Base-by-base conservation (phyloP, 371 early-diverging fungal genomes). In the Thermomucor indicae-seudaticae region DNA sequence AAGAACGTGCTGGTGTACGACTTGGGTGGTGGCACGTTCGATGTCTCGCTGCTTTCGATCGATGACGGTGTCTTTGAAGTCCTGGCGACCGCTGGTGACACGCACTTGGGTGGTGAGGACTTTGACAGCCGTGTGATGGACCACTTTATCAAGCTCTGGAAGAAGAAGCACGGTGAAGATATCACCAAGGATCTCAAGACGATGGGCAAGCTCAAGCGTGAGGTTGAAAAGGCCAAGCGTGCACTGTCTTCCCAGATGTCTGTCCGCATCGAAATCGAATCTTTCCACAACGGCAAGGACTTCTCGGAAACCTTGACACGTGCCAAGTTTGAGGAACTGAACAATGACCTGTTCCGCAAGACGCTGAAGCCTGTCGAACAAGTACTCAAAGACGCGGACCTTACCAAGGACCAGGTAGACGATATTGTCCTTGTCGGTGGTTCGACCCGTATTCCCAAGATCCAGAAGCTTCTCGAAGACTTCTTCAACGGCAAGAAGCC, bases 371-470 rank as follows among this genome's bases (percentile, higher is more conserved):
- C 99, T 51, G 98, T 98, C 73, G 91, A 95, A 70, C 90, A 91
- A 76, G 99, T 98, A 20, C 67, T 99, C 51, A 89, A 90, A 80
- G 99, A 99, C 82, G 96, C 99, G 49, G 86, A 84, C 49, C 69
- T 99, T 51, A 58, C 75, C 39, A 85, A 90, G 79, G 81, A 78
- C 48, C 90, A 92, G 51, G 92, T 99, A 52, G 86, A 93, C 70
- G 98, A 99, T 68, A 95, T 99, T 53, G 94, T 99, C 51, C 84
- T 99, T 45, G 99, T 99, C 48, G 99, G 99, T 69, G 99, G 99
- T 70, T 97, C 96, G 83, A 94, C 98, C 59, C 90, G 98, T 78
- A 95, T 99, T 75, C 99, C 99, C 72, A 94, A 93, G 82, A 96
- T 99, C 43, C 89, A 93, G 67, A 88, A 91, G 60, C 79, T 93